A percentile compares a stretch with the other conserved stretches of the same genome.
These are phyloP conservation scores for Aspergillus candidus DNA, from an alignment of 2,329 filamentous ascomycete species.

Conservation along the genomic window DNA sequence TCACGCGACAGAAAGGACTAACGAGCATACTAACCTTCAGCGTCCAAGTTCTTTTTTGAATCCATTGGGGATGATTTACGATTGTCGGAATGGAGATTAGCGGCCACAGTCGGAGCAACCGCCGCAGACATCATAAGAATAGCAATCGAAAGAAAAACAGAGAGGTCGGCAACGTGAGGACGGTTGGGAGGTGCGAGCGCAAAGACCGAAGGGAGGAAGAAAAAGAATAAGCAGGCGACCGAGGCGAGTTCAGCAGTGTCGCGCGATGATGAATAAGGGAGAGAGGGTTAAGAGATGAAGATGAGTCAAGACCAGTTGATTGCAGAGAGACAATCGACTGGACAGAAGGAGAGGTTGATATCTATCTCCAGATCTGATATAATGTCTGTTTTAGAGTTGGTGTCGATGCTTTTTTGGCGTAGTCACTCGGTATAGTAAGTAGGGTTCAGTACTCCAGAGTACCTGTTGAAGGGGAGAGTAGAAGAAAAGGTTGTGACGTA, in stretches of 20 bases:
- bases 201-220: slow-evolving; percentile 11
- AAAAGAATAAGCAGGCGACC: slow-evolving; percentile 7
- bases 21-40: slow-evolving; percentile 33
- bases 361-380: no score
- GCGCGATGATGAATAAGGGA: no score
- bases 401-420: background rate
- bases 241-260: no score
- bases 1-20: slow-evolving; percentile 8
- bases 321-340: no score
- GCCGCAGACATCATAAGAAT: slow-evolving; percentile 35
- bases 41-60: slow-evolving; percentile 35
- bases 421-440: slow-evolving; percentile 3
- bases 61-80: slow-evolving; percentile 40
- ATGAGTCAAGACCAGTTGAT: no score
- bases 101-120: slow-evolving; percentile 33
- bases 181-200: slow-evolving; percentile 14
- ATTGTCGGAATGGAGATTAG: slow-evolving; percentile 23
- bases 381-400: no score
- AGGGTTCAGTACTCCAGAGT: slow-evolving; percentile 9
- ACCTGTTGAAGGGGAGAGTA: slow-evolving; percentile 18
- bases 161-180: slow-evolving; percentile 1
- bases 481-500: slow-evolving; percentile 33
- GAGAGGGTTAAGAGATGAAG: no score
- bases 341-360: no score
- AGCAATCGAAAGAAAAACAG: slow-evolving; percentile 10